These are phyloP conservation scores for Botryosphaeria agaves DNA, from an alignment of 2,329 filamentous ascomycete species.

Conservation along the genomic window DNA sequence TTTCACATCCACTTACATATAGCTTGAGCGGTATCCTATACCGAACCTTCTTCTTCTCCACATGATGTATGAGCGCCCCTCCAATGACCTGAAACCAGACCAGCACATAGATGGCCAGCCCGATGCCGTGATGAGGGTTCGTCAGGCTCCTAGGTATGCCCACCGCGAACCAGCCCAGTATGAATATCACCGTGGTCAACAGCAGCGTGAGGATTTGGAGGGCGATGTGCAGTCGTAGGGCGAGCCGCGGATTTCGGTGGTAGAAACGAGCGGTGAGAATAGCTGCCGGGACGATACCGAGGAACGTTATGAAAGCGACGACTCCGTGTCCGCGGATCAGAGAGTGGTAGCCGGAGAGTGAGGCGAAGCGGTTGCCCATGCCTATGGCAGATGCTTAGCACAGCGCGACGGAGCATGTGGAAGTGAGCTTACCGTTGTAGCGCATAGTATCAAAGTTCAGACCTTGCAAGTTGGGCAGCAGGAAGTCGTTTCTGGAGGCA, in stretches of 20 bases:
- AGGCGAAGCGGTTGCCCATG: constrained; percentile 67
- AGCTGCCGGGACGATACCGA: constrained; percentile 55
- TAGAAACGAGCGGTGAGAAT: constrained; percentile 61
- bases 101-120: constrained; percentile 58
- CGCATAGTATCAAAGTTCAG: constrained; percentile 68
- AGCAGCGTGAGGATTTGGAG: constrained; percentile 52
- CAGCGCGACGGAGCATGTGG: not conserved
- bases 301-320: constrained; percentile 54
- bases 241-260: constrained; percentile 39
- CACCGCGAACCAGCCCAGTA: constrained; percentile 64
- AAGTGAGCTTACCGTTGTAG: constrained; percentile 51
- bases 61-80: constrained; percentile 44
- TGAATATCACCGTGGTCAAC: constrained; percentile 52
- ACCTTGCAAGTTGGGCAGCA: constrained; percentile 60
- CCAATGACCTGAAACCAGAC: constrained; percentile 55
- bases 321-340: constrained; percentile 57
- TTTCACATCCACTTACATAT: constrained; percentile 30
- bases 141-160: constrained; percentile 53
- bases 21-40: constrained; percentile 39
- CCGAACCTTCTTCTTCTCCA: constrained; percentile 33
- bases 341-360: constrained; percentile 49
- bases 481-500: constrained; percentile 55
- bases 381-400: constrained; percentile 28
- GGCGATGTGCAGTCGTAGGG: constrained; percentile 55
- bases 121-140: constrained; percentile 76